Evolutionary conservation across 495 filamentous ascomycete genomes (phyloP).

Genomic region (Hyaloscypha variabilis): DNA sequence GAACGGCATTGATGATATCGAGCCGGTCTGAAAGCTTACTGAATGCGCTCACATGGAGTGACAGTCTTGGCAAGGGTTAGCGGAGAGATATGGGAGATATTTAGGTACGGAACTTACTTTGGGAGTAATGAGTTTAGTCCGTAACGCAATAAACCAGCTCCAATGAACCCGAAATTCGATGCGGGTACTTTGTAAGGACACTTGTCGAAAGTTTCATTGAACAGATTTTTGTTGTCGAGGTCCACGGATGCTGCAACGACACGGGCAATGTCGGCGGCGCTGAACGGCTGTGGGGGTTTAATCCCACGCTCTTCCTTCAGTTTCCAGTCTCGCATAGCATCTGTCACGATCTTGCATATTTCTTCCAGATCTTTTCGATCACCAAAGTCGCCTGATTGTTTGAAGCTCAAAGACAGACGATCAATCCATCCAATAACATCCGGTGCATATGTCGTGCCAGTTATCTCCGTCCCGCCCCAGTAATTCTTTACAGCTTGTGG

Average conservation of each 20-base stretch:
- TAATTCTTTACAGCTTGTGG: background rate
- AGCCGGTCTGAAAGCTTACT: background rate
- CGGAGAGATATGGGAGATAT: background rate
- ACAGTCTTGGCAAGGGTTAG: background rate
- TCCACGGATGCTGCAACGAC: background rate
- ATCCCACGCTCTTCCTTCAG: background rate
- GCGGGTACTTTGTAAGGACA: background rate
- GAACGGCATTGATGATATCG: slow-evolving; percentile 2
- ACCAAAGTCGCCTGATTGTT: background rate
- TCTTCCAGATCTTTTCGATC: slow-evolving; percentile 2
- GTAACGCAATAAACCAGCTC: slow-evolving; percentile 1
- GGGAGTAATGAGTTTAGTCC: slow-evolving; percentile 1
- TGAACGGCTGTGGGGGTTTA: background rate
- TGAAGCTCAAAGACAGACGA: background rate
- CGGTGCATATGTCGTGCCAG: background rate
- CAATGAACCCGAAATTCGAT: background rate
- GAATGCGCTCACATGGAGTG: background rate
- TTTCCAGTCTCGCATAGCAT: background rate
- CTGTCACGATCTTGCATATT: slow-evolving; percentile 5
- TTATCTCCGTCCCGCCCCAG: background rate
- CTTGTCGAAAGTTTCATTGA: background rate
- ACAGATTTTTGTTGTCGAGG: slow-evolving; percentile 7
- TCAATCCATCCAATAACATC: slow-evolving; percentile 17
- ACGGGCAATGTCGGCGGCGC: background rate
- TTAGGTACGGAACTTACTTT: slow-evolving; percentile 7